A percentile compares a stretch with the other conserved stretches of the same genome.
phyloP scores from a whole-genome alignment of 441 rosid genomes.

The Biscutella auriculata region DNA sequence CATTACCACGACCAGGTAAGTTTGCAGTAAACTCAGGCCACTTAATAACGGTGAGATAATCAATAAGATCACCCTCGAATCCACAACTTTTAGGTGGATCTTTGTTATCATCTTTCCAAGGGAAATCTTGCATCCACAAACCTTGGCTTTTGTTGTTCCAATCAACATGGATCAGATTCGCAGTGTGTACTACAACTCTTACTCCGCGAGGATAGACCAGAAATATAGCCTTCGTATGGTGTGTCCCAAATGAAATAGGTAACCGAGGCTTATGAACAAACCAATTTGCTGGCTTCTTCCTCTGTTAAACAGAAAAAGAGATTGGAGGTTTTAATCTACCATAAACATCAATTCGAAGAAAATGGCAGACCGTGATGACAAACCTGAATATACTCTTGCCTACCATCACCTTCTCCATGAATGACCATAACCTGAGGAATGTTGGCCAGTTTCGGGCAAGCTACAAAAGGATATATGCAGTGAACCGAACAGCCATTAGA shows the following conservation, averaged over 20 bases:
- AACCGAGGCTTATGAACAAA: conserved; percentile 78
- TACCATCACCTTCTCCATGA: conserved; percentile 82
- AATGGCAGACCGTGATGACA: neutral
- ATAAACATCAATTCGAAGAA: neutral
- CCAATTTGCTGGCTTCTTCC: conserved; percentile 74
- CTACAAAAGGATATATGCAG: conserved; percentile 29
- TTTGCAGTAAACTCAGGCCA: conserved; percentile 69
- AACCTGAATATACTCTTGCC: conserved; percentile 72
- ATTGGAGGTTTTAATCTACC: neutral
- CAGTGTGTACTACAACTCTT: conserved; percentile 79
- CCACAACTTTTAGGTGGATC: conserved; percentile 37
- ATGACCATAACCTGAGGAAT: conserved; percentile 70
- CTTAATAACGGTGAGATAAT: conserved; percentile 73
- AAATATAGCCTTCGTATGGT: conserved; percentile 87
- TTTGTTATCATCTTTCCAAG: conserved; percentile 62
- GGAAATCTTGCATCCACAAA: conserved; percentile 98
- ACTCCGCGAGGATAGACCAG: conserved; percentile 77
- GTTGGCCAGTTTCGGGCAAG: conserved; percentile 61
- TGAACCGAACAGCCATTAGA: no score
- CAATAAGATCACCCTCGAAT: conserved; percentile 75
- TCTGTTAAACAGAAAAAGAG: conserved; percentile 27
- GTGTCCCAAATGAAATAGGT: conserved; percentile 84
- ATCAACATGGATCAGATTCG: conserved; percentile 77
- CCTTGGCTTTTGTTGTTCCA: conserved; percentile 98
- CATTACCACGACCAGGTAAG: conserved; percentile 45